These are phyloP conservation scores for Amauroascus niger DNA, from an alignment of 2,329 filamentous ascomycete genomes.

Conservation along the genomic window DNA sequence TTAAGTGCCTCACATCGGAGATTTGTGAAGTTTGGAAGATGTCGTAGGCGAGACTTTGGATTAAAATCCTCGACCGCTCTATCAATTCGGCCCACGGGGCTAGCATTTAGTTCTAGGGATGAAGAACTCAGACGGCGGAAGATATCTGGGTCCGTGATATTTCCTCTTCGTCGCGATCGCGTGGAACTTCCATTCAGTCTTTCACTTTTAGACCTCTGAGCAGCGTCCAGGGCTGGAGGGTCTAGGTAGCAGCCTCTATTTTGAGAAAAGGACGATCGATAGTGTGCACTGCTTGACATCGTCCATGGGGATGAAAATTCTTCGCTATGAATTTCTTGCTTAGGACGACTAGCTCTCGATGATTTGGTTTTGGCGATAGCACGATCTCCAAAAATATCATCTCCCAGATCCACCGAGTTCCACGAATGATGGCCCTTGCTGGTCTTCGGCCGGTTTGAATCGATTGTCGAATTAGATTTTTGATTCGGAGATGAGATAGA, in stretches of 20 bases:
- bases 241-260: conserved; percentile 15
- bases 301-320: neutral
- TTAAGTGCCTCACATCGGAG: conserved; percentile 14
- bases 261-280: conserved; percentile 15
- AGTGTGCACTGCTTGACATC: conserved; percentile 8
- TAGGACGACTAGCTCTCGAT: neutral
- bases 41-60: conserved; percentile 16
- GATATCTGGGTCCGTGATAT: conserved; percentile 34
- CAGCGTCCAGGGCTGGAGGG: conserved; percentile 10
- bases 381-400: neutral
- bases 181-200: conserved; percentile 21
- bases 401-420: neutral
- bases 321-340: neutral
- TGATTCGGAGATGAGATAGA: conserved; percentile 22
- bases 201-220: conserved; percentile 26
- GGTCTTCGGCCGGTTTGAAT: neutral
- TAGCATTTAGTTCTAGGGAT: conserved; percentile 19
- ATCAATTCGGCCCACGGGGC: neutral
- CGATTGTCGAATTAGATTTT: neutral
- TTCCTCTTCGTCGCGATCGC: conserved; percentile 27
- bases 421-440: neutral
- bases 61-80: conserved; percentile 1
- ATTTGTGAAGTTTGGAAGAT: conserved; percentile 15
- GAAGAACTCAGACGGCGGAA: conserved; percentile 30
- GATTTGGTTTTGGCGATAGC: neutral